Base-by-base conservation (phyloP, 1,139 yeast species). In the Blastobotrys niveus region DNA sequence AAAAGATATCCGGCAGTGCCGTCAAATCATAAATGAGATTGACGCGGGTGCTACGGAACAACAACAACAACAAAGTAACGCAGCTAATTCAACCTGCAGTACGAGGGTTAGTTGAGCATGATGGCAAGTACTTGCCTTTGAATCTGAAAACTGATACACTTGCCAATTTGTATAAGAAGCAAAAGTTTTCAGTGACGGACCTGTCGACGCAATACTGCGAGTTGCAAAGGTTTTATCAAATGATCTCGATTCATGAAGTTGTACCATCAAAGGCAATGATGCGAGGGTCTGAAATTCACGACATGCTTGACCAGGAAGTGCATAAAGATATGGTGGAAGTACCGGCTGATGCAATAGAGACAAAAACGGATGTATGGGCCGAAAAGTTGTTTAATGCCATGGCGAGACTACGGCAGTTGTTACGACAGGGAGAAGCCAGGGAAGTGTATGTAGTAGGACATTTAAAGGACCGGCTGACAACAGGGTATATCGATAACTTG, bases 1-100 rank as follows among this genome's bases (percentile, higher is more conserved):
- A 85, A 60, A 75, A 73, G 48, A 56, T 57, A 10, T 55, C 61
- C 8, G 58, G 57, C 32, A n/a, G 20, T 15, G 12, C 37, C 9
- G 8, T n/a, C 15, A 12, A 34, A 19, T 3, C 20, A 18, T 18
- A 21, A n/a, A 34, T 20, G 26, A 34, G n/a, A 4, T 9, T 9
- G 14, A n/a, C 22, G 25, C 19, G 22, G 20, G 12, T 19, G 10
- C 7, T 19, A 45, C 48, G 14, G 27, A 32, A 14, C 39, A 25
- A 12, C 39, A 20, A 4, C 21, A 31, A 7, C n/a, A 18, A 15
- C 34, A 15, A 31, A 4, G 20, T 15, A 31, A 4, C 34, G 30
- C 18, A 10, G 34, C 21, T 31, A 18, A 10, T 34, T 5, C 18
- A 34, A 21, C 25, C 25, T 5, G 18, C 15, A 4, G 8, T 34